Percentiles rank a stretch among this genome's conserved stretches.
Evolutionary conservation across 805 yeast genomes (phyloP).

Genomic region (Candida nonsorbophila): DNA sequence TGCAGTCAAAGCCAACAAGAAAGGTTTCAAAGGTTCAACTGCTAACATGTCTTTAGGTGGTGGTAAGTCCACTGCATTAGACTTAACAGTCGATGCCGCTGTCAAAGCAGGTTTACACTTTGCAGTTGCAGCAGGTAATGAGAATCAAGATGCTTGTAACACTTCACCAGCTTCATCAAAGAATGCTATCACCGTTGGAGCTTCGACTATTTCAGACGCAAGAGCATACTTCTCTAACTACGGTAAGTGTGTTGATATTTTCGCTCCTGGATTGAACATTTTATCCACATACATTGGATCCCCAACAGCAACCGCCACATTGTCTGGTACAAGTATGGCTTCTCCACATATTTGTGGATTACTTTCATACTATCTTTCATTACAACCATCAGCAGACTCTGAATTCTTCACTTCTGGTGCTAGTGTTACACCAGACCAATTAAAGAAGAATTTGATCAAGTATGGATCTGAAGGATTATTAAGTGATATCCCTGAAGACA

Average conservation of each 20-base stretch:
- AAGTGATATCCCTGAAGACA: constrained; percentile 61
- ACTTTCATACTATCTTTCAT: constrained; percentile 80
- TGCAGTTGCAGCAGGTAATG: constrained; percentile 97
- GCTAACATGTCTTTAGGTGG: constrained; percentile 96
- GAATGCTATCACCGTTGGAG: constrained; percentile 89
- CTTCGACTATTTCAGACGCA: constrained; percentile 79
- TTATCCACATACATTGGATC: constrained; percentile 82
- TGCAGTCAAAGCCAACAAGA: constrained; percentile 45
- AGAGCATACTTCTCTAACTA: constrained; percentile 95
- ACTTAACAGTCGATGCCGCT: constrained; percentile 85
- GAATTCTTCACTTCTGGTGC: constrained; percentile 52
- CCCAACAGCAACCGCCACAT: constrained; percentile 66
- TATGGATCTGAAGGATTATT: constrained; percentile 60
- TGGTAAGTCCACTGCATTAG: constrained; percentile 83
- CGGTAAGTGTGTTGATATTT: constrained; percentile 93
- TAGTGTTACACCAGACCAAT: constrained; percentile 62
- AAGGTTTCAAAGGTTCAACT: constrained; percentile 77
- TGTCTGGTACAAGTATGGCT: constrained; percentile 98
- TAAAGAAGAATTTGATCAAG: constrained; percentile 69
- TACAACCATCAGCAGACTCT: constrained; percentile 72
- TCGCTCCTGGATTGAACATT: constrained; percentile 93
- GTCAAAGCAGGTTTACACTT: constrained; percentile 83
- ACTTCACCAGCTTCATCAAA: constrained; percentile 87
- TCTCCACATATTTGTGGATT: constrained; percentile 95
- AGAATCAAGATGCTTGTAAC: constrained; percentile 87